Evolutionary conservation across 1,284 basidiomycete genomes (phyloP), one percentile per base, ranked within the genome.

Genomic region (Leccinum olivaceoglutinosum): DNA sequence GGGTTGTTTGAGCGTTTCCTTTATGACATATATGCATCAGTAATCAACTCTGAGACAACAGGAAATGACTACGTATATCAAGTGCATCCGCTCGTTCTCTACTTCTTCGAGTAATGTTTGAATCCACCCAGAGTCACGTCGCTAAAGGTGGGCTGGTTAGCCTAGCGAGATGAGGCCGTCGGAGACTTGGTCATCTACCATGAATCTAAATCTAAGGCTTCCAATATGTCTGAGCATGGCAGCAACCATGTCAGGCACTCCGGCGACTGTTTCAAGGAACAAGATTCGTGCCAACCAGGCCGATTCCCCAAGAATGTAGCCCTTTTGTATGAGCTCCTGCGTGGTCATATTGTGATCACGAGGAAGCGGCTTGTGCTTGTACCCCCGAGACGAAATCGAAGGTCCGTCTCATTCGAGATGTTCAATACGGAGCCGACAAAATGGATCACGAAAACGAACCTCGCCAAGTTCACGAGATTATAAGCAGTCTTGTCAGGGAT

Each of bases 31-130:
- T 64, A 64, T 63, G 63, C 53, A 59, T 68, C 63, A 65, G 54
- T 61, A 56, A 68, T 66, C 41, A 64, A 55, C 32, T 51, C 16
- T 11, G 34, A 51, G 39, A 49, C 16, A 60, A 38, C 44, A 14
- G 59, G 11, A 55, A 54, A 65, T 60, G 60, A 63, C 59, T 29
- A 57, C 60, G 58, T 56, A 88, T 92, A 96, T 92, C 49, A 96
- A 80, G 76, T 96, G 93, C 93, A 95, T 94, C 60, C 94, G 82
- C 77, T 98, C 95, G 73, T 98, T 98, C 74, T 98, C 95, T 7
- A 94, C 94, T 78, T 98, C 95, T 74, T 95, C 91, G 36, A 96
- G 79, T 49, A 94, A 83, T 4, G 93, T 94, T 68, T 86, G 84
- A 66, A 85, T 86, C 92, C 94, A 97, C 61, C 94, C 94, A 62